Evolutionary conservation across 148 eudicot genomes (phyloP), one percentile per base, ranked within the genome.

Genomic region (Fallopia convolvulus): DNA sequence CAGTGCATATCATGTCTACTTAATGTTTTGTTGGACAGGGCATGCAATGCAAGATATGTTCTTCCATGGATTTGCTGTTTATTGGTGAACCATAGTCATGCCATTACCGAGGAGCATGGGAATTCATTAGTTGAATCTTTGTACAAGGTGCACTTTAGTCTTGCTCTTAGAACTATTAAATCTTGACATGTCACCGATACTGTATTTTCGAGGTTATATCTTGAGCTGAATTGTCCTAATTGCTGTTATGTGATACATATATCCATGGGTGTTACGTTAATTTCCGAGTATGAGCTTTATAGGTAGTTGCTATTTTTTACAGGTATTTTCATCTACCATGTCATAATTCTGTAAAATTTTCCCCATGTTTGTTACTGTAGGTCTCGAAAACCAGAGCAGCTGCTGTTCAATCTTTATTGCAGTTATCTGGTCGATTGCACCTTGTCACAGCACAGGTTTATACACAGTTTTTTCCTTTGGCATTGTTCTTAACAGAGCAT

Each of bases 341-440:
- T 30, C 41, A 30, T 65, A 65, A 30, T 14, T 30, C 41, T 32
- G 40, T 42, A 68, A 68, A 23, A 0, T 52, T 66, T 66, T 26
- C 18, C 30, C 12, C 76, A 8, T 70, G n/a, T 55, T 71, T 74
- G 56, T 44, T 85, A 70, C 78, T 77, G 77, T 76, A 91, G 97
- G 81, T 91, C 74, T 80, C 89, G 46, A 92, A 88, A 73, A 81
- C 87, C 74, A 87, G 79, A 83, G 91, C 77, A 20, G 79, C 71
- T 11, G 82, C 89, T 21, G 74, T 84, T 32, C 84, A 85, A 79
- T 81, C 88, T 50, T 83, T 95, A 74, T 77, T 85, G 78, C 94
- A 91, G 83, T 76, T 95, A 85, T 87, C 90, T 72, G 99, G 99
- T 76, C 97, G 94, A 81, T 75, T 95, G 84, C 99, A 91, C 83